Base-by-base conservation (phyloP, 2,329 filamentous ascomycete species). In the Paraphoma chrysanthemicola region DNA sequence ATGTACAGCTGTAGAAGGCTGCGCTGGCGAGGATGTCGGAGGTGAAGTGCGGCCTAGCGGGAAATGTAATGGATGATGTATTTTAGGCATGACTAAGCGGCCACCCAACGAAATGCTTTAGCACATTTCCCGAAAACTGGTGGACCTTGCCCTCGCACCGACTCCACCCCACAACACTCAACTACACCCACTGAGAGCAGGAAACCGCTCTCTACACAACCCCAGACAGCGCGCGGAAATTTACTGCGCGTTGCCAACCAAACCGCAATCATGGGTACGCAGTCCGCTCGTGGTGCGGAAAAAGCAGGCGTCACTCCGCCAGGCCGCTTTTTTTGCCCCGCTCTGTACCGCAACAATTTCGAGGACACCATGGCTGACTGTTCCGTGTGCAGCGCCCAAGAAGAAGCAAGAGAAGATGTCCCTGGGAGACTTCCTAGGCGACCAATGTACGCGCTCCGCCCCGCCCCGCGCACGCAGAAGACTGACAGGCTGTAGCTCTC, bases 401-500 rank as follows among this genome's bases (percentile, higher is more conserved):
- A 96, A 96, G 84, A 91, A 92, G 84, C 85, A 88, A 80, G 90
- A 96, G 88, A 99, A 96, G 86, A 94, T 99, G 91, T 92, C 91
- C 84, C 89, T 98, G 77, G 92, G 92, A 85, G 91, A 92, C 82
- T 99, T 99, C 87, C 87, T 99, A 85, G 86, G 86, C 77, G 92
- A 97, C 80, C 86, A 92, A 80, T 89, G 94, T 97, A 86, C 81
- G 92, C 71, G 69, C 67, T 66, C 63, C 63, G 61, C 57, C 64
- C 36, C 50, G 57, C 66, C 51, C 47, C 53, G 56, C 57, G 56
- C 52, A 62, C 60, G 62, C 48, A 52, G 45, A 44, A 57, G 49
- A 71, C 73, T 76, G 62, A 74, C 69, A 57, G 45, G 49, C 49
- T 57, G 59, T 73, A 90, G 88, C 86, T 72, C 85, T 89, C 75